Base-by-base conservation (phyloP, 148 eudicot genomes). In the Cornus kousa region DNA sequence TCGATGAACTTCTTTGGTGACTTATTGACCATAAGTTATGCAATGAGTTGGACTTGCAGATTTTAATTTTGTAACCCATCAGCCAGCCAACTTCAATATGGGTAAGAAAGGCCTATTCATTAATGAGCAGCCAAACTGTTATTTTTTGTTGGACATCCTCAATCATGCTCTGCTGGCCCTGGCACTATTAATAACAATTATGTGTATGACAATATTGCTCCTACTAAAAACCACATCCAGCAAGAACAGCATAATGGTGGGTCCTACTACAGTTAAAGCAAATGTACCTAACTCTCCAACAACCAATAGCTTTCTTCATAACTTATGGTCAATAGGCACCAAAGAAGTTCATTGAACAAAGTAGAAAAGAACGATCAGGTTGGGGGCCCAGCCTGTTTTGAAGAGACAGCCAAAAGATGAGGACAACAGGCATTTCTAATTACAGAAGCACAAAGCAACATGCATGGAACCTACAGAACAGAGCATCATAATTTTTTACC, bases 241-340 rank as follows among this genome's bases (percentile, higher is more conserved):
- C 75, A 16, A 67, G 74, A 43, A 59, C 59, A 64, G 67, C 55
- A 68, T 24, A 78, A 73, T 74, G 13, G 11, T 48, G 62, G 81
- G 67, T 59, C 79, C 39, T 59, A 77, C 20, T 23, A 74, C 72
- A 83, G 28, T 79, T 39, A 86, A 73, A 81, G 73, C 75, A 76
- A 72, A 73, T 79, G 59, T 64, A 85, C 77, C 86, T 55, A 81
- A 86, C 78, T 71, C 62, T 81, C 76, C 73, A 78, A 68, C 81
- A 37, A 85, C 67, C 28, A 73, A 85, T 80, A 79, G 76, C 69
- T 75, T 23, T n/a, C 22, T 50, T 39, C 64, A 60, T 28, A 66
- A 68, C 35, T 50, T 43, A 31, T n/a, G 50, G 65, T 22, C 62
- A 20, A n/a, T 65, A 67, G 62, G 70, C 32, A 68, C 62, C 50